phyloP scores from a whole-genome alignment of 164 flowering plant genomes.

The Nymphaea colorata region DNA sequence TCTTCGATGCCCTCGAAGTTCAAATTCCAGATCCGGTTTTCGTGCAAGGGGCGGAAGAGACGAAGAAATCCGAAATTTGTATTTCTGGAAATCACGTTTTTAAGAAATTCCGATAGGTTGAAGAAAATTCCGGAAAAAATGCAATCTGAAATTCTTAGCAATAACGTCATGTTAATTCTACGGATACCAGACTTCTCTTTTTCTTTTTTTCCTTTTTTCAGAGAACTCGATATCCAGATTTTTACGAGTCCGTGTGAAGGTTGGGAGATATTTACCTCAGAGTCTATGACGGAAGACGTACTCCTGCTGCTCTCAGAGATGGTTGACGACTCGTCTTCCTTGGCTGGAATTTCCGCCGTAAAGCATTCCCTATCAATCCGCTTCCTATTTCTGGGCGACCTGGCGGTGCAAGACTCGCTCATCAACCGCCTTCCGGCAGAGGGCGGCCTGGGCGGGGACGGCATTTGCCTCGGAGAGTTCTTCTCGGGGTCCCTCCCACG shows the following conservation, averaged over 20 bases:
- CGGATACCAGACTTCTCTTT: neutral
- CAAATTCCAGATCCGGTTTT: neutral
- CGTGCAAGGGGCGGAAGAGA: neutral
- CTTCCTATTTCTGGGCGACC: constrained; percentile 38
- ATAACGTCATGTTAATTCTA: neutral
- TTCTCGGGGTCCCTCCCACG: neutral
- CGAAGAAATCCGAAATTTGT: neutral
- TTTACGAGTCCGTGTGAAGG: neutral
- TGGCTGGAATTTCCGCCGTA: constrained; percentile 36
- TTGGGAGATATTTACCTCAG: constrained; percentile 35
- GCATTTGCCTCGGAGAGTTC: neutral
- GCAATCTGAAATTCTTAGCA: neutral
- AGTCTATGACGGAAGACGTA: constrained; percentile 43
- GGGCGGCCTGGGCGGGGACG: neutral
- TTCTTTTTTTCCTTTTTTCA: no score
- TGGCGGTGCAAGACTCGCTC: neutral
- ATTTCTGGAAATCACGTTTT: neutral
- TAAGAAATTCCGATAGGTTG: no score
- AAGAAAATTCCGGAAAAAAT: neutral
- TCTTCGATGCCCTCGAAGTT: no score
- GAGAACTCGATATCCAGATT: no score
- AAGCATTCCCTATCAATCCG: constrained; percentile 5
- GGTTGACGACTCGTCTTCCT: neutral
- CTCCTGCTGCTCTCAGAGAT: constrained; percentile 37
- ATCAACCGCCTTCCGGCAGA: neutral